phyloP scores from a whole-genome alignment of 805 yeast genomes.

The Zygotorulaspora sp. region DNA sequence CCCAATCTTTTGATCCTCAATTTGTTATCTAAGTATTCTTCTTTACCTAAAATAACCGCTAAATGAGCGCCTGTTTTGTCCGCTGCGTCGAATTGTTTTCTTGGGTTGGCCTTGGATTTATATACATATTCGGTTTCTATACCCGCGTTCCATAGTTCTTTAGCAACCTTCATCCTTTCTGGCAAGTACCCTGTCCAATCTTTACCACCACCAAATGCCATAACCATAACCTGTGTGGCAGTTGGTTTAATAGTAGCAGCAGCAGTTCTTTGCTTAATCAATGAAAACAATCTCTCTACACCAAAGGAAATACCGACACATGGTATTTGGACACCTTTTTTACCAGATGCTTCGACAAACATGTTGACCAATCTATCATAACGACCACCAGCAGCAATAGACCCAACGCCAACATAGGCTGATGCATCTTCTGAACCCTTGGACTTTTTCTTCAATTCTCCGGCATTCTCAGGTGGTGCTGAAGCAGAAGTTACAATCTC shows the following conservation, averaged over 20 bases:
- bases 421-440: constrained; percentile 62
- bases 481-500: constrained; percentile 94
- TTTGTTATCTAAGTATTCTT: constrained; percentile 73
- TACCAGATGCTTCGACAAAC: constrained; percentile 82
- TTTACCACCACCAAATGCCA: constrained; percentile 99
- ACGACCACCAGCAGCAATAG: constrained; percentile 98
- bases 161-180: constrained; percentile 86
- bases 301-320: constrained; percentile 98
- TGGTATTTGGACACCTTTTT: constrained; percentile 76
- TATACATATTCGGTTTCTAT: constrained; percentile 88
- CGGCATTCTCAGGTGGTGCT: constrained; percentile 87
- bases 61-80: constrained; percentile 88
- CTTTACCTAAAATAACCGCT: constrained; percentile 93
- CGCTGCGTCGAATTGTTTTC: constrained; percentile 97
- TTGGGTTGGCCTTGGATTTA: constrained; percentile 88
- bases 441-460: constrained; percentile 53
- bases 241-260: constrained; percentile 65
- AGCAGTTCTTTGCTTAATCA: constrained; percentile 72
- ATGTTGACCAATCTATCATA: constrained; percentile 95
- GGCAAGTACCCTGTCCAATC: constrained; percentile 90
- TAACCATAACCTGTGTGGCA: constrained; percentile 87
- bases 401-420: constrained; percentile 94
- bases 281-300: constrained; percentile 88
- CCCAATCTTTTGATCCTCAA: constrained; percentile 86
- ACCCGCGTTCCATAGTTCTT: constrained; percentile 80